Conservation (phyloP, 2,329 filamentous ascomycete species). For the Penicillium sp. region DNA sequence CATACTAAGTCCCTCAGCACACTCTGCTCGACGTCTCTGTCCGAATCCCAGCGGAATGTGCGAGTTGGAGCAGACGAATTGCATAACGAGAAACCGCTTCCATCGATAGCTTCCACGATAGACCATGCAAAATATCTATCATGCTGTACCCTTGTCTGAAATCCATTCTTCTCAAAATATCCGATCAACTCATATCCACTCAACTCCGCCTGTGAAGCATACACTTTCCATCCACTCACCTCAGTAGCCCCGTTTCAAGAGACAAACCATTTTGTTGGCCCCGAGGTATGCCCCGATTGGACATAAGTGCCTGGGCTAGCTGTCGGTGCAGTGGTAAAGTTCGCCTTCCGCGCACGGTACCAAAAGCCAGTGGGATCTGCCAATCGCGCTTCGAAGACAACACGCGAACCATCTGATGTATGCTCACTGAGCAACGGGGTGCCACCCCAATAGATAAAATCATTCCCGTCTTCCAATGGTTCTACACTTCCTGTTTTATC, state of each 20-base stretch:
- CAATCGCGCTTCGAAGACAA: background rate
- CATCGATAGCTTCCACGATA: background rate
- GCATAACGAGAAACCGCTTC: background rate
- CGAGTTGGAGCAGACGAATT: background rate
- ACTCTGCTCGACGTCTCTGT: background rate
- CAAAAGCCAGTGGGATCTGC: background rate
- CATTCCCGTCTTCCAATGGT: background rate
- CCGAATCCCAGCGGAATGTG: background rate
- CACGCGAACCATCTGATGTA: background rate
- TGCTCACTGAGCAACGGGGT: background rate
- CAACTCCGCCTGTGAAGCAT: background rate
- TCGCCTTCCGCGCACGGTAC: background rate
- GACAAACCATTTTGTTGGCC: background rate
- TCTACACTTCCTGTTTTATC: background rate
- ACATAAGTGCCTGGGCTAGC: background rate
- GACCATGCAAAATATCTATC: background rate
- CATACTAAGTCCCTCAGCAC: background rate
- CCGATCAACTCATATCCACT: background rate
- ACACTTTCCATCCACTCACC: background rate
- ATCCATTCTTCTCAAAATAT: background rate
- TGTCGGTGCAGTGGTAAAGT: background rate
- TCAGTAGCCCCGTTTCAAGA: conserved; percentile 3
- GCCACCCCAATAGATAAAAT: background rate
- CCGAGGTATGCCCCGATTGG: background rate
- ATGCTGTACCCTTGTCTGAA: background rate